Conservation (phyloP, 2,329 filamentous ascomycete species). For the Xylariaceae sp. region DNA sequence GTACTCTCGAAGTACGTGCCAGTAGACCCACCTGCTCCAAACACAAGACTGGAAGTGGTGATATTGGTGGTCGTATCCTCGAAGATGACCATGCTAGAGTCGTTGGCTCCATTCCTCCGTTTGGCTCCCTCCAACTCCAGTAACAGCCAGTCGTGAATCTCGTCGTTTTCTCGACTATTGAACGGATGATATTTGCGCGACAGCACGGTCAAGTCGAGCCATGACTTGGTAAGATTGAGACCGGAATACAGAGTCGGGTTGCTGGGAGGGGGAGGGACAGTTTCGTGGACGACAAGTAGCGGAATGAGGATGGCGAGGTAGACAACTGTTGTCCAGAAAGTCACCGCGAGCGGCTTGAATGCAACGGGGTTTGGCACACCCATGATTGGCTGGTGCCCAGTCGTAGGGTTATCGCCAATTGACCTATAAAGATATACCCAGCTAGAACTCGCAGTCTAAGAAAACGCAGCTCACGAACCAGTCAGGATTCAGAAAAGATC, state of each 20-base stretch:
- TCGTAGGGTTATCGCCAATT: conserved; percentile 7
- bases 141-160: conserved; percentile 76
- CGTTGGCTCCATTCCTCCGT: conserved; percentile 56
- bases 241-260: conserved; percentile 59
- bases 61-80: conserved; percentile 80
- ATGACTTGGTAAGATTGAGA: conserved; percentile 82
- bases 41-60: conserved; percentile 56
- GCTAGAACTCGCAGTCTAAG: conserved; percentile 17
- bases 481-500: conserved; percentile 21
- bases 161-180: conserved; percentile 82
- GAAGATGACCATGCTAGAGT: conserved; percentile 66
- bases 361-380: conserved; percentile 60
- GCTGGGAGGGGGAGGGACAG: conserved; percentile 68
- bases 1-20: conserved; percentile 87
- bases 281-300: conserved; percentile 73
- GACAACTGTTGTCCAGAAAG: conserved; percentile 72
- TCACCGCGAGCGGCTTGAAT: conserved; percentile 81
- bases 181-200: conserved; percentile 82
- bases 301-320: conserved; percentile 79
- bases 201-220: conserved; percentile 78
- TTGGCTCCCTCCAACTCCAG: conserved; percentile 71
- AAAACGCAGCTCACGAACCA: conserved; percentile 14
- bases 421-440: conserved; percentile 7
- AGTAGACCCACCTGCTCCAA: conserved; percentile 34
- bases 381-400: conserved; percentile 29